Percentiles rank a stretch among this genome's conserved stretches.
Evolutionary conservation across 2,329 filamentous ascomycete genomes (phyloP).

Genomic region (Neonectria hederae): DNA sequence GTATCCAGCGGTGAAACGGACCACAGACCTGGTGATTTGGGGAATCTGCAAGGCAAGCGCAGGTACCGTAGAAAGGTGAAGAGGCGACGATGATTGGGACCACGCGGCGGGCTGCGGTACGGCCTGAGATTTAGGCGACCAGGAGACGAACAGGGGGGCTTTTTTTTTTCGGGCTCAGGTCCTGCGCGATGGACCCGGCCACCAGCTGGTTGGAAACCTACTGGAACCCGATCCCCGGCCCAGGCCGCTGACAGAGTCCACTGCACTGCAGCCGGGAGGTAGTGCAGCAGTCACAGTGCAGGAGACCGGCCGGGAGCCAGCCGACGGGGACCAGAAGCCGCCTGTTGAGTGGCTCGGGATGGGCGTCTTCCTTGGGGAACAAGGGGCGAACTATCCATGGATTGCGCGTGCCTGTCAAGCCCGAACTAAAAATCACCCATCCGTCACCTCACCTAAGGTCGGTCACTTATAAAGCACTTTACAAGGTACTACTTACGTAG

Average conservation of each 20-base stretch:
- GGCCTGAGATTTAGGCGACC: constrained; percentile 28
- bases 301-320: constrained; percentile 6
- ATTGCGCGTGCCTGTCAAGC: constrained; percentile 6
- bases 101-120: constrained; percentile 29
- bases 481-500: too few relatives aligned
- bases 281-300: constrained; percentile 9
- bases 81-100: constrained; percentile 34
- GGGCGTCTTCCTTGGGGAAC: background rate
- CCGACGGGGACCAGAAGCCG: background rate
- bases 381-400: constrained; percentile 1
- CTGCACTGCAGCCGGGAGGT: constrained; percentile 11
- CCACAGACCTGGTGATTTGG: constrained; percentile 27
- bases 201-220: background rate
- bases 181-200: constrained; percentile 2
- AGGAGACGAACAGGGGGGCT: background rate
- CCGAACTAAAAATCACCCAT: background rate
- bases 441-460: background rate
- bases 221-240: constrained; percentile 4
- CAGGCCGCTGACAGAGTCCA: constrained; percentile 15
- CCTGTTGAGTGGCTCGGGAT: constrained; percentile 5
- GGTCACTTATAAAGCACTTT: background rate
- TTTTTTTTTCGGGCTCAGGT: background rate
- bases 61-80: constrained; percentile 36
- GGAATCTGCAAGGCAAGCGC: constrained; percentile 37
- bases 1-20: constrained; percentile 16